These are phyloP conservation scores for Tritrichomonas musculus DNA, from an alignment of 208 protist genomes.

Conservation along the genomic window DNA sequence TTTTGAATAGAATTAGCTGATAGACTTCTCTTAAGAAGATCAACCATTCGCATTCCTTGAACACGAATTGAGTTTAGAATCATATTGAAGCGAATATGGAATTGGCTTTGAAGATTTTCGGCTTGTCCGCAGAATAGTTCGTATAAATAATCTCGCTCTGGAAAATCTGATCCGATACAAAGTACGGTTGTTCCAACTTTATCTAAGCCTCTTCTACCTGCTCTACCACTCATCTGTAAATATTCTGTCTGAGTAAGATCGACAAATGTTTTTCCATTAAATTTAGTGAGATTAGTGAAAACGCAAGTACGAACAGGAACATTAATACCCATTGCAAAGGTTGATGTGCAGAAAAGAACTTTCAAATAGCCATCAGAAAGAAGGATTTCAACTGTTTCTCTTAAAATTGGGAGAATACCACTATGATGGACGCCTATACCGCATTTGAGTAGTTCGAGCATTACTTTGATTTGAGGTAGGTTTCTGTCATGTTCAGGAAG, in stretches of 20 bases:
- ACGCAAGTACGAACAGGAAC: slow-evolving; percentile 12
- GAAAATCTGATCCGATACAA: neutral
- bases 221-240: slow-evolving; percentile 96
- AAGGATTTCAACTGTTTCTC: slow-evolving; percentile 38
- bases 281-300: slow-evolving; percentile 18
- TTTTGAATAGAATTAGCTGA: neutral
- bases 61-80: neutral
- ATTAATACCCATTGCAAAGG: slow-evolving; percentile 42
- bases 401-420: slow-evolving; percentile 38
- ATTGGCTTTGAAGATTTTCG: neutral
- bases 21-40: neutral
- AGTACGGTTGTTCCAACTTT: slow-evolving; percentile 71
- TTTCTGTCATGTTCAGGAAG: neutral
- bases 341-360: slow-evolving; percentile 35
- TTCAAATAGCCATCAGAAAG: slow-evolving; percentile 34
- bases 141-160: neutral
- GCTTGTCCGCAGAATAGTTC: neutral
- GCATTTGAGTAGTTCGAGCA: slow-evolving; percentile 79
- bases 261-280: neutral
- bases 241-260: slow-evolving; percentile 5
- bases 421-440: slow-evolving; percentile 98
- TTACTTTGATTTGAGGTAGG: neutral
- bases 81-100: slow-evolving; percentile 32
- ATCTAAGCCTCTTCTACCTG: slow-evolving; percentile 97
- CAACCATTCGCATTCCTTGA: neutral